Evolutionary conservation across 148 eudicot genomes (phyloP).

Genomic region (Pouteria glomerata): DNA sequence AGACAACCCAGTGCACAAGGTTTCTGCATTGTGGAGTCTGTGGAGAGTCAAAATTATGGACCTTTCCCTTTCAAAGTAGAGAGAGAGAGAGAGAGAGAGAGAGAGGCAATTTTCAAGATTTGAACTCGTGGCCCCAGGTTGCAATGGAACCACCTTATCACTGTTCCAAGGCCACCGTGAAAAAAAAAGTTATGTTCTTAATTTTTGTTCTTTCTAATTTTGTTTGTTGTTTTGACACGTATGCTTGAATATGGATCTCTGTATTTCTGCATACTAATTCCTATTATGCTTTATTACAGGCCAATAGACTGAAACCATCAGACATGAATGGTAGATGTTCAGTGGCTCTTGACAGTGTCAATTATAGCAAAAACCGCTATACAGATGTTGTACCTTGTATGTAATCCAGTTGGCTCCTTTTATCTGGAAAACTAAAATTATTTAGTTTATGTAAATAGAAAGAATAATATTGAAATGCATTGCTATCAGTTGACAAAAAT

Average conservation of each 20-base stretch:
- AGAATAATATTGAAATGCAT: conserved; percentile 14
- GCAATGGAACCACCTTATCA: too few relatives aligned
- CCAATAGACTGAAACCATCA: conserved; percentile 46
- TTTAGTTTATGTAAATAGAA: not conserved
- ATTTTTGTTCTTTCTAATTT: not conserved
- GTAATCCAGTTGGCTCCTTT: conserved; percentile 5
- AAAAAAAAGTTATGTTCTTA: not conserved
- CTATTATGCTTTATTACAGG: conserved; percentile 32
- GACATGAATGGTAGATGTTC: conserved; percentile 50
- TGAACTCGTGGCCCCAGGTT: too few relatives aligned
- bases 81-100: too few relatives aligned
- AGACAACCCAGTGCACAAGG: too few relatives aligned
- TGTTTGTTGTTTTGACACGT: not conserved
- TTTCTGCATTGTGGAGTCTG: too few relatives aligned
- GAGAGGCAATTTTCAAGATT: too few relatives aligned
- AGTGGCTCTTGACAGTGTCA: conserved; percentile 62
- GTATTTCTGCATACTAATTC: not conserved
- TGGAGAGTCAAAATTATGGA: too few relatives aligned
- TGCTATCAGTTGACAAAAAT: conserved; percentile 62
- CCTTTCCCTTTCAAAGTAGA: too few relatives aligned
- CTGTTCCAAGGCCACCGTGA: too few relatives aligned
- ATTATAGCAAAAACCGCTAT: conserved; percentile 78
- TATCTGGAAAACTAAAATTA: not conserved
- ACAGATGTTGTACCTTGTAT: conserved; percentile 88
- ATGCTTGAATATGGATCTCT: not conserved